A percentile compares a stretch with the other conserved stretches of the same genome.
phyloP scores from a whole-genome alignment of 2,329 filamentous ascomycete genomes.

The Lasiodiplodia gonubiensis region DNA sequence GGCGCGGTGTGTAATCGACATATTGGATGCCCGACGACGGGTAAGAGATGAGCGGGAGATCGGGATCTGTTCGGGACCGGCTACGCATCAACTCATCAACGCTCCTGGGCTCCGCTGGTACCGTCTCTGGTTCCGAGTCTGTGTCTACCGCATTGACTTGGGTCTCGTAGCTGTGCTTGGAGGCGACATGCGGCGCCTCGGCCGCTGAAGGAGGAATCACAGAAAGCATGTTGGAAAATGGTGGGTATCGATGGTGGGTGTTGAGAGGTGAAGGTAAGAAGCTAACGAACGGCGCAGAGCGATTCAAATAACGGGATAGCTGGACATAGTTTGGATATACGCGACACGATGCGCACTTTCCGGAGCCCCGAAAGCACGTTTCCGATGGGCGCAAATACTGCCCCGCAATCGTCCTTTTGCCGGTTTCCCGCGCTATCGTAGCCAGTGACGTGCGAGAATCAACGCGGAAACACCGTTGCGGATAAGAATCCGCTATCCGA shows the following conservation, averaged over 20 bases:
- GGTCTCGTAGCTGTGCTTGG: constrained; percentile 8
- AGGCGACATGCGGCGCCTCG: constrained; percentile 4
- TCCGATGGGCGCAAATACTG: not conserved
- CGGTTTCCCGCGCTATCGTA: not conserved
- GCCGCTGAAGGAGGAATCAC: constrained; percentile 7
- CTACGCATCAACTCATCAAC: constrained; percentile 50
- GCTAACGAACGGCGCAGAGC: not conserved
- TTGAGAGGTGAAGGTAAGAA: not conserved
- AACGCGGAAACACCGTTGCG: not conserved
- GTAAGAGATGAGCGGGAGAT: constrained; percentile 52
- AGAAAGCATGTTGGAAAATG: not conserved
- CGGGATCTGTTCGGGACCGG: constrained; percentile 43
- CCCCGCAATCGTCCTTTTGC: constrained; percentile 16
- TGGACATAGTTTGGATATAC: not conserved
- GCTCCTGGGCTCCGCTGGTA: constrained; percentile 34
- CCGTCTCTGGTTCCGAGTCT: constrained; percentile 10
- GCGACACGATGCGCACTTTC: not conserved
- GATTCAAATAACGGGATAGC: constrained; percentile 5
- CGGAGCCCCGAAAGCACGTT: not conserved
- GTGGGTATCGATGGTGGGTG: not conserved
- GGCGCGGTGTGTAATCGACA: constrained; percentile 54
- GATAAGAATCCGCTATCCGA: constrained; percentile 16
- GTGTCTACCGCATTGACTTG: constrained; percentile 13
- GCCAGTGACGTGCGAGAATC: not conserved
- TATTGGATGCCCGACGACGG: constrained; percentile 52